Evolutionary conservation across 2,329 filamentous ascomycete genomes (phyloP).

Genomic region (Fusarium continuum): DNA sequence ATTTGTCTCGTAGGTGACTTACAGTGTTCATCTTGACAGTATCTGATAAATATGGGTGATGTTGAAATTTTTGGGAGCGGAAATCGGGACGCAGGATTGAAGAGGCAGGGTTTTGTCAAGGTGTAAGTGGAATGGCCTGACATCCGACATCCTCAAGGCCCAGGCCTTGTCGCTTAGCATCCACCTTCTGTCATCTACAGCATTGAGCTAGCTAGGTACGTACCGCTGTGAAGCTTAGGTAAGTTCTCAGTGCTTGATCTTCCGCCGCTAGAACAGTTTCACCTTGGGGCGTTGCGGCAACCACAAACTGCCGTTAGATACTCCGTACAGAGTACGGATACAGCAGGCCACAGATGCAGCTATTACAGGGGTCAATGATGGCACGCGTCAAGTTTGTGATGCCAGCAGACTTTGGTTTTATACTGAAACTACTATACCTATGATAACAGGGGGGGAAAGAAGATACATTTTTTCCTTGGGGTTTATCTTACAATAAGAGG

Average conservation of each 20-base stretch:
- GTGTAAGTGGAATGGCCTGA: constrained; percentile 45
- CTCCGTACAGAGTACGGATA: too few relatives aligned
- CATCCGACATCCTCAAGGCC: constrained; percentile 33
- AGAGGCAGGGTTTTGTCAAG: constrained; percentile 38
- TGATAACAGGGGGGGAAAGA: too few relatives aligned
- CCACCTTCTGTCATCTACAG: constrained; percentile 3
- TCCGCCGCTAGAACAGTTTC: constrained; percentile 34
- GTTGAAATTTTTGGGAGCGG: constrained; percentile 11
- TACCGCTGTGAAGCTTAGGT: constrained; percentile 8
- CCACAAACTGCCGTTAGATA: constrained; percentile 35
- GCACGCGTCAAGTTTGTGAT: constrained; percentile 4
- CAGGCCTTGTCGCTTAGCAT: constrained; percentile 37
- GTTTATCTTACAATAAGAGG: too few relatives aligned
- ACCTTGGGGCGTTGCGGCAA: constrained; percentile 17
- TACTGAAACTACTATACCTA: too few relatives aligned
- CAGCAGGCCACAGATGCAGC: constrained; percentile 30
- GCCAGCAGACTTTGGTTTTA: not conserved
- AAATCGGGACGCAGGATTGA: constrained; percentile 31
- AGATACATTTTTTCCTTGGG: too few relatives aligned
- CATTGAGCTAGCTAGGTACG: constrained; percentile 19
- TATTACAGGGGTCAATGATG: constrained; percentile 17
- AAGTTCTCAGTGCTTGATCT: not conserved
- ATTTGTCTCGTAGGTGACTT: constrained; percentile 41
- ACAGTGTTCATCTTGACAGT: constrained; percentile 63
- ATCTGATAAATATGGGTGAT: not conserved